Evolutionary conservation across 1,139 yeast genomes (phyloP).

Genomic region (Nakaseomyces bracarensis): DNA sequence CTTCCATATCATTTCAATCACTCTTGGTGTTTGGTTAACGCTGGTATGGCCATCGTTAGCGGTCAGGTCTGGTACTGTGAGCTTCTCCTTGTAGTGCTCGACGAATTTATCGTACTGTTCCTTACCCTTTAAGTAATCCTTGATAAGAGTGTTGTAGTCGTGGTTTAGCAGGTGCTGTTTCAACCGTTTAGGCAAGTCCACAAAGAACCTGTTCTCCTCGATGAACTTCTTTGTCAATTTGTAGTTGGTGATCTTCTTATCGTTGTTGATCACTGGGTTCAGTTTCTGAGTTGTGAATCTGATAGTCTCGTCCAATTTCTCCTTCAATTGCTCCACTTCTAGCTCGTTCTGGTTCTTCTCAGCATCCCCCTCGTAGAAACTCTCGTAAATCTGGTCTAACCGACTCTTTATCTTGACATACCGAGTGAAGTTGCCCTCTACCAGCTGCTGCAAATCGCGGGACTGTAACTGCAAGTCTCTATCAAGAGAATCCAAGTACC

Average conservation of each 20-base stretch:
- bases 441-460: slow-evolving; percentile 54
- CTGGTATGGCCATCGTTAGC: slow-evolving; percentile 14
- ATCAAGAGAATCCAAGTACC: slow-evolving; percentile 53
- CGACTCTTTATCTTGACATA: slow-evolving; percentile 71
- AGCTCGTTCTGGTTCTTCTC: slow-evolving; percentile 25
- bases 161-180: slow-evolving; percentile 45
- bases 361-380: slow-evolving; percentile 33
- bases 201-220: slow-evolving; percentile 51
- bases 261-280: slow-evolving; percentile 66
- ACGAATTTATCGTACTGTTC: slow-evolving; percentile 28
- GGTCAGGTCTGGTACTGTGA: slow-evolving; percentile 4
- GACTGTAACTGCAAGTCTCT: slow-evolving; percentile 54
- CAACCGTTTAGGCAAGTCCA: slow-evolving; percentile 63
- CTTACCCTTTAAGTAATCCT: slow-evolving; percentile 57
- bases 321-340: slow-evolving; percentile 37
- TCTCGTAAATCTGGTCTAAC: slow-evolving; percentile 49
- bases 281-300: slow-evolving; percentile 58
- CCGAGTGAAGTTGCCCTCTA: slow-evolving; percentile 64
- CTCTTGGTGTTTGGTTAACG: slow-evolving; percentile 17
- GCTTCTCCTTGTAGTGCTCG: not conserved
- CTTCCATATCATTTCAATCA: slow-evolving; percentile 50
- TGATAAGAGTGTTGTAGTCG: slow-evolving; percentile 63
- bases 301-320: slow-evolving; percentile 41
- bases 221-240: slow-evolving; percentile 54
- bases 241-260: slow-evolving; percentile 52